A percentile compares a stretch with the other conserved stretches of the same genome.
These are phyloP conservation scores for Linum tenue DNA, from an alignment of 345 rosid genomes.

Conservation along the genomic window DNA sequence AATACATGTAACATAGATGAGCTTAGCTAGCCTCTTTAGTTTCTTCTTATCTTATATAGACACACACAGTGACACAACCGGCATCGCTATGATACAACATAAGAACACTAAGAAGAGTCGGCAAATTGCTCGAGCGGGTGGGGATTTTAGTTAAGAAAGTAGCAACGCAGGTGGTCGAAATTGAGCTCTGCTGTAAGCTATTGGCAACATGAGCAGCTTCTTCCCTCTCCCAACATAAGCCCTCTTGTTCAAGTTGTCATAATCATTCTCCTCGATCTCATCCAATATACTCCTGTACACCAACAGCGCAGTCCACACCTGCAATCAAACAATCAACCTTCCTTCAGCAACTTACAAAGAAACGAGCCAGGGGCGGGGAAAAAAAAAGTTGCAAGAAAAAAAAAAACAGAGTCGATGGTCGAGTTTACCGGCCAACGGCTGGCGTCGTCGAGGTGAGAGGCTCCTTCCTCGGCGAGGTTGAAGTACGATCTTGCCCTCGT, in stretches of 20 bases:
- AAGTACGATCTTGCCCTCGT: conserved; percentile 48
- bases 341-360: background rate
- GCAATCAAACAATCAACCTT: conserved; percentile 5
- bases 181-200: conserved; percentile 34
- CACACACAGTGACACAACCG: no score
- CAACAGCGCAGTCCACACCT: conserved; percentile 54
- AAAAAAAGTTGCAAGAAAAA: background rate
- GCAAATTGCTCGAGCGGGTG: no score
- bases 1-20: no score
- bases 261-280: conserved; percentile 51
- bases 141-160: background rate
- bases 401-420: background rate
- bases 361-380: no score
- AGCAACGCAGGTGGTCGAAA: conserved; percentile 11
- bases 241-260: conserved; percentile 44
- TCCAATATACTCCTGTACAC: conserved; percentile 40
- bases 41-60: no score
- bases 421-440: conserved; percentile 52
- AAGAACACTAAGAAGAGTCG: no score
- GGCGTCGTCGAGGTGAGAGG: conserved; percentile 42
- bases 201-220: conserved; percentile 43
- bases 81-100: no score
- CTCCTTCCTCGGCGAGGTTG: conserved; percentile 49
- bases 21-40: no score
- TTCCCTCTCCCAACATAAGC: conserved; percentile 40